Base-by-base conservation (phyloP, 73 alveolate genomes). In the Blepharisma japonicum region DNA sequence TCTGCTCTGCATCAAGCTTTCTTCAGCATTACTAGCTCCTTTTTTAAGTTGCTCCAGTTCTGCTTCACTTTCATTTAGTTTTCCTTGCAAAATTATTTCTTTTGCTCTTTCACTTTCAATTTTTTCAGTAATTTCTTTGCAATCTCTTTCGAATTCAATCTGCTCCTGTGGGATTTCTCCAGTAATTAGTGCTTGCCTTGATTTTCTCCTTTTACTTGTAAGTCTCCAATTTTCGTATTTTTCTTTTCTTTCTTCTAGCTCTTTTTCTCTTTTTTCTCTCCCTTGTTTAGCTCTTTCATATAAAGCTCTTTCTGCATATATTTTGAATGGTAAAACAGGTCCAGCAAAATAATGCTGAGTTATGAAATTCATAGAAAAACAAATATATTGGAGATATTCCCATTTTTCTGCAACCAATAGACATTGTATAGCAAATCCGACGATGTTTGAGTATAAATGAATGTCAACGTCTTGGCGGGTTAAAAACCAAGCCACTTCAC, bases 121-220 rank as follows among this genome's bases (percentile, higher is more conserved):
- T 79, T 91, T 94, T 80, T 87, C 91, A 48, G 89, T 88, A 55
- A 94, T 78, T 74, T 79, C 83, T 38, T 89, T 86, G 74, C 91
- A 89, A 79, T 94, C 99, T 85, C 86, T 87, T 56, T 82, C 88
- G 87, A 90, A 94, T 81, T 94, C 98, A 20, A 84, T 71, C 84
- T 94, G 97, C 71, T 94, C 99, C 11, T 91, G 93, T 0, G 99
- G 99, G 18, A 94, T 88, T 79, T 94, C 99, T 9, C 99, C 99
- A 14, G 99, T 94, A 6, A 94, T 87, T 89, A 92, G 80, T 56
- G 96, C 98, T 79, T 91, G 93, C 56, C 99, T 81, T 71, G 94
- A 86, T 71, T 94, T 86, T 79, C 90, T 90, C 90, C 92, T 94
- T 81, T 95, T 92, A 39, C 77, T 81, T 0, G 99, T 80, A 66